Conservation (phyloP, 2,329 filamentous ascomycete species). For the Fusarium palustre region DNA sequence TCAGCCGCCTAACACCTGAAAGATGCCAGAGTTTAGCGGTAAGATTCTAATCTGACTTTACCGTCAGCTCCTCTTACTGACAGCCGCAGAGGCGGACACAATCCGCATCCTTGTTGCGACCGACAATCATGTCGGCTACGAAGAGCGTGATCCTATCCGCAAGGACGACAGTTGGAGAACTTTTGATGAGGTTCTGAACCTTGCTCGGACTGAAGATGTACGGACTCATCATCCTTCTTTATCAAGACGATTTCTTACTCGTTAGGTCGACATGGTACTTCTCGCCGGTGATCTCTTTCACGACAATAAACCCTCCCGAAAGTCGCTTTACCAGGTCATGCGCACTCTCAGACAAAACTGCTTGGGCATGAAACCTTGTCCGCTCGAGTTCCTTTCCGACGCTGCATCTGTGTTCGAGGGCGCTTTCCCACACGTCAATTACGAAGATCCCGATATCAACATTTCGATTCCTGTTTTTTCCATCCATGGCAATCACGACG, state of each 20-base stretch:
- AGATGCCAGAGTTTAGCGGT: slow-evolving; percentile 52
- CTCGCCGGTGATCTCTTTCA: slow-evolving; percentile 96
- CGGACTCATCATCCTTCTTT: neutral
- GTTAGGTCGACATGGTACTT: slow-evolving; percentile 91
- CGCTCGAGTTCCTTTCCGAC: slow-evolving; percentile 94
- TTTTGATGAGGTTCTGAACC: slow-evolving; percentile 93
- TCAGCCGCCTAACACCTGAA: neutral
- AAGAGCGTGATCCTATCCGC: slow-evolving; percentile 92
- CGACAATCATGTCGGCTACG: slow-evolving; percentile 97
- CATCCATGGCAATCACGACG: slow-evolving; percentile 98
- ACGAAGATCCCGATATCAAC: slow-evolving; percentile 97
- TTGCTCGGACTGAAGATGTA: slow-evolving; percentile 86
- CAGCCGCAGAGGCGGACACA: slow-evolving; percentile 74
- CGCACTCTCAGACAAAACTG: slow-evolving; percentile 92
- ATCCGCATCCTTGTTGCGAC: slow-evolving; percentile 95
- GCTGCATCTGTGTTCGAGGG: slow-evolving; percentile 90
- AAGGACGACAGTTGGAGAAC: slow-evolving; percentile 97
- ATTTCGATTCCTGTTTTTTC: slow-evolving; percentile 97
- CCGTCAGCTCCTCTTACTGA: slow-evolving; percentile 10
- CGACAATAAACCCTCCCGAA: slow-evolving; percentile 96
- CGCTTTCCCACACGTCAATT: slow-evolving; percentile 94
- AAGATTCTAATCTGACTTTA: neutral
- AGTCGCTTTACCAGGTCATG: slow-evolving; percentile 98
- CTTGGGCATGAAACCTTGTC: slow-evolving; percentile 93
- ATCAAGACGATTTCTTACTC: neutral